A percentile compares a stretch with the other conserved stretches of the same genome.
Conservation (phyloP, 768 basidiomycete species). For the Fistulinella prunicolor region DNA sequence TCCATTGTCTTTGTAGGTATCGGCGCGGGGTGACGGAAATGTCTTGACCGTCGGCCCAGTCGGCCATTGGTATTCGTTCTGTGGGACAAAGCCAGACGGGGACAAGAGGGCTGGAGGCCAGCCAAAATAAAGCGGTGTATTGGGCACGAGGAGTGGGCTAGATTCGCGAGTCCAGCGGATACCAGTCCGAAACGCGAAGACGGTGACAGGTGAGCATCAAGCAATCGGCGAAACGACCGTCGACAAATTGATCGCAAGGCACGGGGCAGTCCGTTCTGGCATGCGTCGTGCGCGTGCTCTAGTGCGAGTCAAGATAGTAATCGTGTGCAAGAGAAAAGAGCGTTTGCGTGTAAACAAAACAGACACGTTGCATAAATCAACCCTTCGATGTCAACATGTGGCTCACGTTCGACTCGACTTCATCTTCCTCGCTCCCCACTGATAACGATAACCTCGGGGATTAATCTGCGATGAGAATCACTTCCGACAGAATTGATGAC, state of each 20-base stretch:
- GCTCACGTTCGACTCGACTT: too few species aligned
- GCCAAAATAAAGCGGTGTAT: slow-evolving; percentile 23
- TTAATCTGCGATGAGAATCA: slow-evolving; percentile 4
- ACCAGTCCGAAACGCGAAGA: slow-evolving; percentile 29
- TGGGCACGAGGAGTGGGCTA: slow-evolving; percentile 30
- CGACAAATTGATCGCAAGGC: slow-evolving; percentile 22
- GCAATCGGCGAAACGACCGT: slow-evolving; percentile 15
- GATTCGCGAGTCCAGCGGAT: slow-evolving; percentile 23
- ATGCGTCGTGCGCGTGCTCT: slow-evolving; percentile 28
- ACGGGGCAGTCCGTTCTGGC: slow-evolving; percentile 18
- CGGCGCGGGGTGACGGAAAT: slow-evolving; percentile 27
- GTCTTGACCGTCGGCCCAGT: slow-evolving; percentile 15
- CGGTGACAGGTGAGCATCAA: slow-evolving; percentile 13
- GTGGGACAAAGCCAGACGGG: slow-evolving; percentile 3
- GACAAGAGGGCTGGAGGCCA: slow-evolving; percentile 5
- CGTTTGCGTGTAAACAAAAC: slow-evolving; percentile 10
- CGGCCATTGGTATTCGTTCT: slow-evolving; percentile 21
- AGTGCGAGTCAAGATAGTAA: slow-evolving; percentile 7
- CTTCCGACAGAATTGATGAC: neutral
- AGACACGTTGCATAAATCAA: slow-evolving; percentile 22
- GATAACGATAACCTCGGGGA: neutral
- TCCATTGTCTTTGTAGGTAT: slow-evolving; percentile 42
- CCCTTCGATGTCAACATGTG: slow-evolving; percentile 21
- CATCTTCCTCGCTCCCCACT: too few species aligned
- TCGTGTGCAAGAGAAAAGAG: slow-evolving; percentile 2